Percentiles rank a stretch among this genome's conserved stretches.
These are phyloP conservation scores for Chytridiales sp. DNA, from an alignment of 371 early-diverging fungal genomes.

Conservation along the genomic window DNA sequence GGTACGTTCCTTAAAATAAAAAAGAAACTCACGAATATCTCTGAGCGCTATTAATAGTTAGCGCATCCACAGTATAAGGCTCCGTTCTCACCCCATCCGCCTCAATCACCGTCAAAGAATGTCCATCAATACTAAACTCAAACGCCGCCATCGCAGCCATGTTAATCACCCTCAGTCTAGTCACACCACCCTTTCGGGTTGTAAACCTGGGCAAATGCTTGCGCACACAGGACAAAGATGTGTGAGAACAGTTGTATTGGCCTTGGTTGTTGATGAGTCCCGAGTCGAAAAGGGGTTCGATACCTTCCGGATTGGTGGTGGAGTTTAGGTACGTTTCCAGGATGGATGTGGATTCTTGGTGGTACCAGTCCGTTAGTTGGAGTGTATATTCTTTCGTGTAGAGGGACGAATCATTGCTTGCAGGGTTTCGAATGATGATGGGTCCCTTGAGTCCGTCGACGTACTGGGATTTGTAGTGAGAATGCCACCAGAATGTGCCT, in stretches of 20 bases:
- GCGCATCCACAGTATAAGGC: constrained; percentile 40
- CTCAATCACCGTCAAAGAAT: constrained; percentile 74
- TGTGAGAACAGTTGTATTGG: constrained; percentile 11
- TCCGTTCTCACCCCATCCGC: constrained; percentile 67
- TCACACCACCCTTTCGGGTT: neutral
- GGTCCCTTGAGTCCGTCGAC: constrained; percentile 79
- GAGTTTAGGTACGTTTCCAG: constrained; percentile 48
- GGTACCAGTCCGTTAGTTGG: constrained; percentile 65
- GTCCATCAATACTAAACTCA: constrained; percentile 73
- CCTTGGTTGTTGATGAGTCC: constrained; percentile 28
- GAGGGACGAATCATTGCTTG: constrained; percentile 70
- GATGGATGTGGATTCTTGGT: constrained; percentile 45
- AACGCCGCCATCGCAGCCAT: constrained; percentile 71
- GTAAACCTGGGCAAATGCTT: neutral
- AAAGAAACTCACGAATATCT: constrained; percentile 26
- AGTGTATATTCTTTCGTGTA: constrained; percentile 70
- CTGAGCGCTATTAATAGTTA: constrained; percentile 33
- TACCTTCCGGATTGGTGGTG: constrained; percentile 58
- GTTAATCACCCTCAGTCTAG: constrained; percentile 71
- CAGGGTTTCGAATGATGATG: constrained; percentile 65
- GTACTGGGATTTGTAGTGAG: constrained; percentile 68
- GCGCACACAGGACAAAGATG: neutral
- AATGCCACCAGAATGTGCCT: constrained; percentile 78
- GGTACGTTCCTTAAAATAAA: neutral
- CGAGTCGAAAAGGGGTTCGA: constrained; percentile 58